A percentile compares a stretch with the other conserved stretches of the same genome.
These are phyloP conservation scores for Clitocybe nebularis DNA, from an alignment of 1,284 basidiomycete genomes.

Conservation along the genomic window DNA sequence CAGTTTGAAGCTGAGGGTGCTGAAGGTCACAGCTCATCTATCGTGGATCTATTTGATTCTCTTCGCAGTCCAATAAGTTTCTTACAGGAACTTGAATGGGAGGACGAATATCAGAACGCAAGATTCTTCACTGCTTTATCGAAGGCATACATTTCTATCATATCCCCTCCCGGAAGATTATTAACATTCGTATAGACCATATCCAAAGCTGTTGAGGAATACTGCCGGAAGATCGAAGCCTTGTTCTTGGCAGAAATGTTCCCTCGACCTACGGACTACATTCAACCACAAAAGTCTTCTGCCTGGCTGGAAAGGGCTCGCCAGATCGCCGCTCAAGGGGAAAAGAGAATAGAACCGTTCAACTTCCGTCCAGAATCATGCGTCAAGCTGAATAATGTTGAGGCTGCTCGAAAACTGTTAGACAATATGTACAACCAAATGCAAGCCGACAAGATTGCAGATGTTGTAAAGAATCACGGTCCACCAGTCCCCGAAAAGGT, in stretches of 20 bases:
- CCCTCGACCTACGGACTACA: constrained; percentile 70
- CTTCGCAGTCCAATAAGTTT: constrained; percentile 89
- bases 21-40: constrained; percentile 91
- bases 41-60: constrained; percentile 94
- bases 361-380: constrained; percentile 93
- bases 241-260: constrained; percentile 95
- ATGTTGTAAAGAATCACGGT: constrained; percentile 51
- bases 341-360: constrained; percentile 92
- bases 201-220: constrained; percentile 89
- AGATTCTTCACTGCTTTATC: constrained; percentile 86
- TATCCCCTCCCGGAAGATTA: neutral
- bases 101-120: constrained; percentile 85
- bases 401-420: constrained; percentile 84
- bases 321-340: constrained; percentile 71
- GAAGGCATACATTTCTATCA: constrained; percentile 47
- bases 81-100: constrained; percentile 88
- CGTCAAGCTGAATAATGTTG: constrained; percentile 97
- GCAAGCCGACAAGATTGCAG: constrained; percentile 85
- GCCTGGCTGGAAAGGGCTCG: constrained; percentile 96
- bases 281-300: constrained; percentile 81
- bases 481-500: constrained; percentile 71
- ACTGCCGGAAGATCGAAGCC: constrained; percentile 84
- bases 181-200: constrained; percentile 61
- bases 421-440: constrained; percentile 94
- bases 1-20: constrained; percentile 84